Percentiles rank a stretch among this genome's conserved stretches.
phyloP scores from a whole-genome alignment of 1,284 basidiomycete genomes.

The Austroboletus niveus region DNA sequence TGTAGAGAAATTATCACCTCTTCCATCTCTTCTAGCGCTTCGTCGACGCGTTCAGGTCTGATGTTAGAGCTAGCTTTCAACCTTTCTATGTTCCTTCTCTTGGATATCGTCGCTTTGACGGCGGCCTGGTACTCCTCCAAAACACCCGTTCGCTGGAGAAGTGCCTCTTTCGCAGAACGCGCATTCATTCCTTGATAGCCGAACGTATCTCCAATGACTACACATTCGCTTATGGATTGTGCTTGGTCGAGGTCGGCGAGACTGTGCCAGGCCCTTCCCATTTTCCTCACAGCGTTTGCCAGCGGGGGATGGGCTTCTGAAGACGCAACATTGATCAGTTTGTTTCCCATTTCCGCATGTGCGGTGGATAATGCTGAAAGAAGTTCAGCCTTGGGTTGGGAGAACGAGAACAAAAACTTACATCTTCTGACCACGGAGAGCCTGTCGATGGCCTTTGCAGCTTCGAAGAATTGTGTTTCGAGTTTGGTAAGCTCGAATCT shows the following conservation, averaged over 20 bases:
- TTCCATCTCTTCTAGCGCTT: conserved; percentile 90
- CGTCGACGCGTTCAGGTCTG: conserved; percentile 83
- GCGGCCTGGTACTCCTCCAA: conserved; percentile 91
- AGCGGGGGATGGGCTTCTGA: conserved; percentile 83
- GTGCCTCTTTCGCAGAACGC: conserved; percentile 89
- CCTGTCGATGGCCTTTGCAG: conserved; percentile 84
- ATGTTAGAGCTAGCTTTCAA: conserved; percentile 88
- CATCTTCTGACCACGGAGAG: conserved; percentile 78
- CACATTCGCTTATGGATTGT: conserved; percentile 87
- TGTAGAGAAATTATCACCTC: conserved; percentile 55
- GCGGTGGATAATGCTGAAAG: conserved; percentile 67
- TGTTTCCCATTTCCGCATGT: conserved; percentile 86
- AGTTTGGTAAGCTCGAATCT: conserved; percentile 87
- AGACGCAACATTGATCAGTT: conserved; percentile 82
- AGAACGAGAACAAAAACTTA: conserved; percentile 33
- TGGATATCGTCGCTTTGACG: conserved; percentile 88
- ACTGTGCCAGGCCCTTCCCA: conserved; percentile 84
- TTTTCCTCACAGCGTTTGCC: conserved; percentile 76
- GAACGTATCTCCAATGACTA: conserved; percentile 87
- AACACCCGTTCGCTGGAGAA: conserved; percentile 82
- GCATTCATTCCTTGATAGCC: conserved; percentile 94
- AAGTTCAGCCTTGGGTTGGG: background rate
- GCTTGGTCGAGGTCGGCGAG: conserved; percentile 82
- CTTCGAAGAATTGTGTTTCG: conserved; percentile 86
- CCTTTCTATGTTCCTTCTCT: conserved; percentile 86